These are phyloP conservation scores for Nitzschia sp. DNA, from an alignment of 108 stramenopile species.

Conservation along the genomic window DNA sequence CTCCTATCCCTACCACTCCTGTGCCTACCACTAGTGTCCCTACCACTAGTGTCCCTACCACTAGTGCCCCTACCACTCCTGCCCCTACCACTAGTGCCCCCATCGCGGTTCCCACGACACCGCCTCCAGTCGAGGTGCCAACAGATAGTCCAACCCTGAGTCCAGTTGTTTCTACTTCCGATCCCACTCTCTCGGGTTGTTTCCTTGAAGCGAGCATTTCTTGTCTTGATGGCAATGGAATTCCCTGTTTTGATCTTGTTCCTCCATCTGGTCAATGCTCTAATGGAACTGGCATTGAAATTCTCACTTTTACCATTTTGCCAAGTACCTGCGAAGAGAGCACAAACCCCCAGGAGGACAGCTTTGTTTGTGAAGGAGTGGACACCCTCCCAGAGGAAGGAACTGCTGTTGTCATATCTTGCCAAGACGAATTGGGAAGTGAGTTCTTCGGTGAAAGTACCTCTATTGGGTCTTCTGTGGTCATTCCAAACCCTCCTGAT, in stretches of 20 bases:
- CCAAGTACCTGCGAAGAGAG: not conserved
- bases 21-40: not conserved
- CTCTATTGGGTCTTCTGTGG: not conserved
- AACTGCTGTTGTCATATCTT: not conserved
- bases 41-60: not conserved
- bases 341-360: not conserved
- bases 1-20: not conserved
- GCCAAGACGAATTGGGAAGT: not conserved
- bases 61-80: not conserved
- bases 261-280: constrained; percentile 2
- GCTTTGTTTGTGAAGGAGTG: constrained; percentile 4
- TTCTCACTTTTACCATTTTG: not conserved
- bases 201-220: constrained; percentile 4
- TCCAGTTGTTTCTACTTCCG: not conserved
- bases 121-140: not conserved
- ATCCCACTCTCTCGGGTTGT: not conserved
- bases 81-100: not conserved
- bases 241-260: constrained; percentile 9
- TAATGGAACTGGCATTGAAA: not conserved
- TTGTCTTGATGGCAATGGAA: not conserved
- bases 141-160: not conserved
- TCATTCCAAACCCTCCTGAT: not conserved
- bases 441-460: not conserved
- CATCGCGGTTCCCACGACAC: not conserved
- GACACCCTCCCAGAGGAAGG: not conserved